Evolutionary conservation across 225 moss, liverwort and hornwort species (phyloP).

Genomic region (Takakia lepidozioides): DNA sequence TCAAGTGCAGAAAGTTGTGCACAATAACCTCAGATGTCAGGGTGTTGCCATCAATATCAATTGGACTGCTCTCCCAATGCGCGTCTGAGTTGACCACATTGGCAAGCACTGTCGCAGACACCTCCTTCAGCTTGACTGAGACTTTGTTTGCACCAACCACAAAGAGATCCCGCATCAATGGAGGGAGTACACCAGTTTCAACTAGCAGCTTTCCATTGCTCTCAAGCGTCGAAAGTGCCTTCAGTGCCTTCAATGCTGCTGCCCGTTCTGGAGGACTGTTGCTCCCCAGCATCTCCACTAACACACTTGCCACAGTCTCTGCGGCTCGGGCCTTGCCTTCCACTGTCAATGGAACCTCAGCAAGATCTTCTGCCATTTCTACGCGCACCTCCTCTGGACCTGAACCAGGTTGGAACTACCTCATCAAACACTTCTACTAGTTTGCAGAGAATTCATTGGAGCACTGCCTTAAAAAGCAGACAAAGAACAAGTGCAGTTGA

Average conservation of each 20-base stretch:
- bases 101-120: conserved; percentile 74
- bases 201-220: conserved; percentile 67
- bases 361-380: conserved; percentile 76
- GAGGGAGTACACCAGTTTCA: conserved; percentile 71
- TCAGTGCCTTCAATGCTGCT: conserved; percentile 66
- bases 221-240: conserved; percentile 54
- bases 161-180: conserved; percentile 85
- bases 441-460: too few relatives aligned
- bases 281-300: conserved; percentile 72
- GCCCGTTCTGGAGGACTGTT: conserved; percentile 46
- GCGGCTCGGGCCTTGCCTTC: conserved; percentile 72
- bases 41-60: conserved; percentile 63
- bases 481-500: too few relatives aligned
- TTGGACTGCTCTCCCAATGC: conserved; percentile 67
- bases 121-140: conserved; percentile 75
- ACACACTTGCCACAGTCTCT: conserved; percentile 30
- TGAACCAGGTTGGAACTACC: conserved; percentile 9
- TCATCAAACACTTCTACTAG: too few relatives aligned
- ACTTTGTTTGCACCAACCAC: conserved; percentile 60
- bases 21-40: conserved; percentile 72
- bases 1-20: conserved; percentile 80
- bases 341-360: conserved; percentile 47
- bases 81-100: conserved; percentile 64
- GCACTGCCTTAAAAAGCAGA: too few relatives aligned
- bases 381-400: conserved; percentile 59